Evolutionary conservation across 2,329 filamentous ascomycete genomes (phyloP).

Genomic region (Eurotiales sp.): DNA sequence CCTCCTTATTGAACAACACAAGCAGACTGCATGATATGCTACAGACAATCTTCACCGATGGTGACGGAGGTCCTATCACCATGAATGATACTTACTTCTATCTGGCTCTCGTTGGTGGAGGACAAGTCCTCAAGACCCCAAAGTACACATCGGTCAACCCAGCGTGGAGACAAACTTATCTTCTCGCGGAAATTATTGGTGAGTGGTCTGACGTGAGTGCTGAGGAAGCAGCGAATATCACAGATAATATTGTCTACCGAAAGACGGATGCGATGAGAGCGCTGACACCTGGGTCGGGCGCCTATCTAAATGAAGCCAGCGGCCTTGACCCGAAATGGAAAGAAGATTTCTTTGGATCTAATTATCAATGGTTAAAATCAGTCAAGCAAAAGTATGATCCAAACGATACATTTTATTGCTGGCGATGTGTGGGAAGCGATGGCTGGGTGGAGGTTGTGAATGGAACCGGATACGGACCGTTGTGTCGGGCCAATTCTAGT

Average conservation of each 20-base stretch:
- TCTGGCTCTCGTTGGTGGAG: slow-evolving; percentile 33
- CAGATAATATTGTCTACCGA: slow-evolving; percentile 36
- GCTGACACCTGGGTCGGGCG: slow-evolving; percentile 35
- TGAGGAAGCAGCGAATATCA: slow-evolving; percentile 30
- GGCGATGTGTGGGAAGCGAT: slow-evolving; percentile 39
- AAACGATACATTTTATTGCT: slow-evolving; percentile 36
- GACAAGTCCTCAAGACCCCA: slow-evolving; percentile 28
- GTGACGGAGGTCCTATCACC: slow-evolving; percentile 22
- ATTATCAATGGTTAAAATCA: slow-evolving; percentile 32
- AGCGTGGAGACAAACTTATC: slow-evolving; percentile 31
- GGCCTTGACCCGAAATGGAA: slow-evolving; percentile 40
- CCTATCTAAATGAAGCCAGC: slow-evolving; percentile 44
- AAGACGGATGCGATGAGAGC: slow-evolving; percentile 37
- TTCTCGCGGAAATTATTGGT: slow-evolving; percentile 31
- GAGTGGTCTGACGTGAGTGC: slow-evolving; percentile 31
- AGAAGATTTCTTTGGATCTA: slow-evolving; percentile 40
- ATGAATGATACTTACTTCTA: slow-evolving; percentile 33
- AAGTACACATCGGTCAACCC: slow-evolving; percentile 34
- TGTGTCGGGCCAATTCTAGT: not conserved
- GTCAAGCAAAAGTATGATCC: slow-evolving; percentile 45
- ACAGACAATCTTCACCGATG: slow-evolving; percentile 28
- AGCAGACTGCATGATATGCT: slow-evolving; percentile 33
- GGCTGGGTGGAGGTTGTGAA: slow-evolving; percentile 23
- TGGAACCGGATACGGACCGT: not conserved
- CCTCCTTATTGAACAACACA: slow-evolving; percentile 1